These are phyloP conservation scores for Clonostachys sp. DNA, from an alignment of 2,329 filamentous ascomycete species.

Conservation along the genomic window DNA sequence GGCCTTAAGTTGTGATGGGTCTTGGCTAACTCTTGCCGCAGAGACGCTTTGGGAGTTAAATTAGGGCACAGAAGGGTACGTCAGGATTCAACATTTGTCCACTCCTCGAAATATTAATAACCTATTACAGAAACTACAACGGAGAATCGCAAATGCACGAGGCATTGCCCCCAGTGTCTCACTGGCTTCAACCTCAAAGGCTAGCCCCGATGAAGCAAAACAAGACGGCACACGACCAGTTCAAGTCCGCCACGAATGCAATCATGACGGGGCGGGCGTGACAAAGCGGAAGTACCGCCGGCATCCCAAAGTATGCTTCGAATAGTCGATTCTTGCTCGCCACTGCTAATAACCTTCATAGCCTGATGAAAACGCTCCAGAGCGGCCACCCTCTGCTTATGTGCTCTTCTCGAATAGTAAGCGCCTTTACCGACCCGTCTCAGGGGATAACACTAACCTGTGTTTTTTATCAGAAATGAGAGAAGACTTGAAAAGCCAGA, in stretches of 20 bases:
- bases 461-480: conserved; percentile 54
- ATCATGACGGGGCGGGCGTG: conserved; percentile 35
- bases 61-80: conserved; percentile 75
- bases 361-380: conserved; percentile 75
- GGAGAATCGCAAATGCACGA: conserved; percentile 71
- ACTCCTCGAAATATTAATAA: conserved; percentile 3
- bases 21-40: conserved; percentile 26
- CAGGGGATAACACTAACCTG: no score
- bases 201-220: conserved; percentile 49
- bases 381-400: conserved; percentile 76
- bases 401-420: conserved; percentile 81
- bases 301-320: conserved; percentile 62
- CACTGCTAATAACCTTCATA: conserved; percentile 19
- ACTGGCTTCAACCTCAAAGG: conserved; percentile 41
- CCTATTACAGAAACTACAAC: conserved; percentile 69
- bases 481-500: conserved; percentile 71
- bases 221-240: conserved; percentile 48
- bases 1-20: neutral
- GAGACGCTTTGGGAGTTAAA: conserved; percentile 71
- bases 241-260: conserved; percentile 37
- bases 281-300: conserved; percentile 72
- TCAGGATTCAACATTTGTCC: neutral
- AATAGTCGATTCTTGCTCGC: neutral
- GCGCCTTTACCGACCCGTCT: conserved; percentile 13
- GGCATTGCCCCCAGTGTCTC: conserved; percentile 53